A percentile compares a stretch with the other conserved stretches of the same genome.
Evolutionary conservation across 768 basidiomycete genomes (phyloP).

Genomic region (Lactifluus volemus): DNA sequence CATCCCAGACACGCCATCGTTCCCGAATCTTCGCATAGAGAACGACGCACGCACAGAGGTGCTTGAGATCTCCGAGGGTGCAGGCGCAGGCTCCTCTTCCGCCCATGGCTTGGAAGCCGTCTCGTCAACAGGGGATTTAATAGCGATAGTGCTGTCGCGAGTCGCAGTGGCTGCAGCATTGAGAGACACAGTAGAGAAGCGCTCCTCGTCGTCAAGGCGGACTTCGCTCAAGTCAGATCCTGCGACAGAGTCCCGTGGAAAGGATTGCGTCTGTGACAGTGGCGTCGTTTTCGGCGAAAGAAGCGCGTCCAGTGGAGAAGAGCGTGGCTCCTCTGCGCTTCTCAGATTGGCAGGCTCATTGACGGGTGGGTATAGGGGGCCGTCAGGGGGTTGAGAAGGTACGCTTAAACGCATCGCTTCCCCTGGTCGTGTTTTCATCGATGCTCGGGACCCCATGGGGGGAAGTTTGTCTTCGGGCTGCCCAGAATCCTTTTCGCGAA

Average conservation of each 20-base stretch:
- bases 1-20: conserved; percentile 29
- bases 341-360: background rate
- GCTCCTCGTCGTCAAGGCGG: conserved; percentile 54
- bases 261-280: conserved; percentile 16
- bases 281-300: conserved; percentile 25
- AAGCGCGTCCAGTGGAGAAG: conserved; percentile 23
- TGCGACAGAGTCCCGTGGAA: conserved; percentile 11
- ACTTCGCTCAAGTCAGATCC: conserved; percentile 38
- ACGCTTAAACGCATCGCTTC: background rate
- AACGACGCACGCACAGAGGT: conserved; percentile 40
- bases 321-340: background rate
- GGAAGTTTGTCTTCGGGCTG: background rate
- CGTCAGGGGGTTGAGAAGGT: background rate
- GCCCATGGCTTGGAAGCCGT: conserved; percentile 21
- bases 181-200: conserved; percentile 45
- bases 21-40: conserved; percentile 45
- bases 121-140: conserved; percentile 23
- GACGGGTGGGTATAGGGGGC: background rate
- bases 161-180: conserved; percentile 17
- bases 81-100: conserved; percentile 32
- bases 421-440: background rate
- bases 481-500: background rate
- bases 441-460: background rate
- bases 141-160: conserved; percentile 25
- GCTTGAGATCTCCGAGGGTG: conserved; percentile 49